These are phyloP conservation scores for Capronia americana DNA, from an alignment of 2,329 filamentous ascomycete genomes.

Conservation along the genomic window DNA sequence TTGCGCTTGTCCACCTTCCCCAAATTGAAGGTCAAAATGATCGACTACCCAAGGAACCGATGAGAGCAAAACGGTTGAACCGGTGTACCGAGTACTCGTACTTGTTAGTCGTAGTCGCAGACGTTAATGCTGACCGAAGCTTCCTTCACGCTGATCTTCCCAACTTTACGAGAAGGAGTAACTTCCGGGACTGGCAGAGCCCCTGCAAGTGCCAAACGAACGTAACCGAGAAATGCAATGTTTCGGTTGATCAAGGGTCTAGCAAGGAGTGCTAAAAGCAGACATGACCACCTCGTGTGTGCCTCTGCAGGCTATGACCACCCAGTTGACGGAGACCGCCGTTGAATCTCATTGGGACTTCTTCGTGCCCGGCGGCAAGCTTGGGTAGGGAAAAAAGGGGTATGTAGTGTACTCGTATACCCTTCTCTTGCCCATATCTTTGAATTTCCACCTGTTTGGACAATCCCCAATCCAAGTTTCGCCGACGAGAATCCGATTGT, in stretches of 20 bases:
- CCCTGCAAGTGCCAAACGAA: slow-evolving; percentile 4
- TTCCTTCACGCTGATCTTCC: not conserved
- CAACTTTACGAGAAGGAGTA: not conserved
- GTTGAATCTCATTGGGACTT: not conserved
- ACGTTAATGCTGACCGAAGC: not conserved
- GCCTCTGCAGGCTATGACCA: not conserved
- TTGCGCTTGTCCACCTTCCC: slow-evolving; percentile 4
- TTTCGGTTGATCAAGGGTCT: slow-evolving; percentile 23
- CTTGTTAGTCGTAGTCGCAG: not conserved
- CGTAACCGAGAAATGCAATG: slow-evolving; percentile 12
- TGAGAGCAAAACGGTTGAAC: not conserved
- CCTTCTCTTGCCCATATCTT: too few relatives aligned
- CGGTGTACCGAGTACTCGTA: not conserved
- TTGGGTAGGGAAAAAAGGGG: not conserved
- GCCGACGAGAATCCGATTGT: not conserved
- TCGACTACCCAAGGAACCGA: slow-evolving; percentile 11
- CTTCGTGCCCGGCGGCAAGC: not conserved
- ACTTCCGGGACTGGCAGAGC: not conserved
- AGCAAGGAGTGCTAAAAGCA: not conserved
- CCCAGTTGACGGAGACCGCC: not conserved
- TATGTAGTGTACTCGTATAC: too few relatives aligned
- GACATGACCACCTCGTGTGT: not conserved
- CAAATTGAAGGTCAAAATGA: slow-evolving; percentile 2
- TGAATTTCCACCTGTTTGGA: not conserved
- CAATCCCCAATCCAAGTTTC: not conserved